Base-by-base conservation (phyloP, 345 rosid species). In the Gossypium turneri region DNA sequence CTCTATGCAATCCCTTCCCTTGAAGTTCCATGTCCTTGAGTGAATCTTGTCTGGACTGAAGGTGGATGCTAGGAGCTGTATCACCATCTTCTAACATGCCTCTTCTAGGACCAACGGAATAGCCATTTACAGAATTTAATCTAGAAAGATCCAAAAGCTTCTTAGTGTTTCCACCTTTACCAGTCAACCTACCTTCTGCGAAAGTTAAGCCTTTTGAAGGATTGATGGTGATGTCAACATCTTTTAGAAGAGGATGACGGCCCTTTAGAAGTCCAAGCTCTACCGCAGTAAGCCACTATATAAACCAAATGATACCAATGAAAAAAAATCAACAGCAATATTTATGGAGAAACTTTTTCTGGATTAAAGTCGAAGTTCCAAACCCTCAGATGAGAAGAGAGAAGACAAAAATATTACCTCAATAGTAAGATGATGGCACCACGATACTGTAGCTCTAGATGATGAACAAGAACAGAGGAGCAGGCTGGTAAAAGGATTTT, bases 181-280 rank as follows among this genome's bases (percentile, higher is more conserved):
- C 79, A 72, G 86, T 74, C 79, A 76, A 73, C 79, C 75, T 81
- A 68, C 81, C 77, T 76, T 90, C 90, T 63, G 79, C 73, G 79
- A 82, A 79, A 75, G 84, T 74, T 70, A 88, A 81, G 75, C 92
- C 91, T 77, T 86, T 80, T 27, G 87, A 73, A 76, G 94, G 96
- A 77, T 86, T 90, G 80, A 92, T 85, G 75, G 86, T 79, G 73
- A 92, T 81, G 80, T 94, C 98, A 63, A 92, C 82, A 81, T 94
- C 98, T 79, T 87, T 83, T 80, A 94, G 69, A 78, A 94, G 94
- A 60, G 98, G 98, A 86, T 94, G 98, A 48, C 94, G 97, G 67
- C 98, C 98, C 87, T 94, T 94, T 70, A 94, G 80, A 83, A 94
- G 94, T 79, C 92, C 98, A 78, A 94, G 95, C 78, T 94, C 98